These are phyloP conservation scores for Neopestalotiopsis rosae DNA, from an alignment of 2,329 filamentous ascomycete species.

Conservation along the genomic window DNA sequence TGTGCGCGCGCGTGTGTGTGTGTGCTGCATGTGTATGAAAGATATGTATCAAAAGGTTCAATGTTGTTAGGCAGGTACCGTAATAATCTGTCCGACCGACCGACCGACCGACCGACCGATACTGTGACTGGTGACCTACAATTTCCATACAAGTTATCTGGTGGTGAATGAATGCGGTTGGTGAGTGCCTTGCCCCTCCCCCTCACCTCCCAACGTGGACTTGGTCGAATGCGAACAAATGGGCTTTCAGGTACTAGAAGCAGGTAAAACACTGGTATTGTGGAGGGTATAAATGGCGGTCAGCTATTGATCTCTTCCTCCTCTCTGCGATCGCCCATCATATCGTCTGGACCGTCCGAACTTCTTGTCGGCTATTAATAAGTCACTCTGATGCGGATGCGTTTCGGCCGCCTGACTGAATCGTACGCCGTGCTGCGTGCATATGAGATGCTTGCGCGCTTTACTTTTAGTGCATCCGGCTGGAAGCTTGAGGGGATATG, in stretches of 20 bases:
- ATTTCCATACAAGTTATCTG: not conserved
- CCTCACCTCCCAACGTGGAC: not conserved
- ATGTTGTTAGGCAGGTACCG: not conserved
- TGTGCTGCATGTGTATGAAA: no score
- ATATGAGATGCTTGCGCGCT: not conserved
- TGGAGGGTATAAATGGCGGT: conserved; percentile 1
- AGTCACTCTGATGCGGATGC: conserved; percentile 2
- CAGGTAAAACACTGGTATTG: not conserved
- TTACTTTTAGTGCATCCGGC: not conserved
- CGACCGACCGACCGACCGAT: not conserved
- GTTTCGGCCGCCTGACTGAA: conserved; percentile 2
- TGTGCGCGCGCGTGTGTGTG: no score
- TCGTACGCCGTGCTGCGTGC: not conserved
- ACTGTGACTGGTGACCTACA: not conserved
- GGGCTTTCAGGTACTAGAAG: not conserved
- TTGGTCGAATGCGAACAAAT: not conserved
- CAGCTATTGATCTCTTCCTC: not conserved
- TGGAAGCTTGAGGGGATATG: not conserved
- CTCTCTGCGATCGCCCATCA: not conserved
- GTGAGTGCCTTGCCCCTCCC: no score
- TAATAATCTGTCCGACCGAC: no score
- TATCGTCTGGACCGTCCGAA: not conserved
- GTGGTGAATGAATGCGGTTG: not conserved
- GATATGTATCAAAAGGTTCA: not conserved
- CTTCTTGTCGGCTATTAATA: not conserved